Evolutionary conservation across 2,329 filamentous ascomycete species (phyloP).

Genomic region (Hymenoscyphus occultus): DNA sequence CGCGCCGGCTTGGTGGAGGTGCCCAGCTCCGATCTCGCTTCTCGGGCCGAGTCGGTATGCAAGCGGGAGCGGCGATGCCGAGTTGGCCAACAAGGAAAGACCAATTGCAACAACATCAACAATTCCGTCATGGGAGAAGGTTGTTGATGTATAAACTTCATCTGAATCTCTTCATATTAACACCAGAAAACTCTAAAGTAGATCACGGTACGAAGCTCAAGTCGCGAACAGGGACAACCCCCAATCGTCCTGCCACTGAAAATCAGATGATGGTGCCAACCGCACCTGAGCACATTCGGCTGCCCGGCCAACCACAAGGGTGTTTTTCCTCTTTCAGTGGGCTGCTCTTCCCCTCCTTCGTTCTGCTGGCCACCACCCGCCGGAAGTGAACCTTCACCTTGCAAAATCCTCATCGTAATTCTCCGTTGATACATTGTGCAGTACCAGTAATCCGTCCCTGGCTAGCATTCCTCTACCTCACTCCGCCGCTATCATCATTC

Average conservation of each 20-base stretch:
- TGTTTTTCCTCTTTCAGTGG: constrained; percentile 13
- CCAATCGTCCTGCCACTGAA: background rate
- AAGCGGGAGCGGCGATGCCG: background rate
- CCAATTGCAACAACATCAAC: background rate
- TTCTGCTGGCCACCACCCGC: background rate
- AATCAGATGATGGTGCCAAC: background rate
- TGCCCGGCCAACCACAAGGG: constrained; percentile 8
- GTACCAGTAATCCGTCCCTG: background rate
- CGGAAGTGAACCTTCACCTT: constrained; percentile 2
- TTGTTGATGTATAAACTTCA: background rate
- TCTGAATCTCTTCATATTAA: background rate
- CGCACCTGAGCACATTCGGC: background rate
- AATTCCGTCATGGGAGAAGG: background rate
- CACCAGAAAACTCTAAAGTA: background rate
- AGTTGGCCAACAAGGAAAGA: background rate
- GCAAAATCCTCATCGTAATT: constrained; percentile 8
- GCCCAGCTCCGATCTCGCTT: background rate
- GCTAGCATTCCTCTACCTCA: constrained; percentile 23
- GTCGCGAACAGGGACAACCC: background rate
- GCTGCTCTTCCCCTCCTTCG: constrained; percentile 5
- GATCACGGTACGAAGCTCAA: background rate
- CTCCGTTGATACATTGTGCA: constrained; percentile 8
- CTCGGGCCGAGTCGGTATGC: background rate
- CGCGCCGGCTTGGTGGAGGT: background rate
- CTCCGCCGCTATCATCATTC: constrained; percentile 18